These are phyloP conservation scores for Aspergillus flavus DNA, from an alignment of 2,329 filamentous ascomycete genomes.

Conservation along the genomic window DNA sequence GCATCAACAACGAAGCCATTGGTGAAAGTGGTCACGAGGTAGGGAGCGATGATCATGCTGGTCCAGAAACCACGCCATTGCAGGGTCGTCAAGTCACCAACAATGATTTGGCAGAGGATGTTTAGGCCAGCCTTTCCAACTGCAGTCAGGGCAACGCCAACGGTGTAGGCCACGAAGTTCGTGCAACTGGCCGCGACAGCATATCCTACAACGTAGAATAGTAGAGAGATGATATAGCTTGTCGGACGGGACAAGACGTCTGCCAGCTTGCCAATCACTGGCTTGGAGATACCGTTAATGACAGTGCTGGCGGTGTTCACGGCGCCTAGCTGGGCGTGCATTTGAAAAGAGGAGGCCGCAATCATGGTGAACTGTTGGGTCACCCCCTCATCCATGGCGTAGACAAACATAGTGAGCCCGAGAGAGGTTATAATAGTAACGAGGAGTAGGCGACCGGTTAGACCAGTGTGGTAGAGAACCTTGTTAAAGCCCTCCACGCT, in stretches of 20 bases:
- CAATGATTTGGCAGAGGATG: constrained; percentile 30
- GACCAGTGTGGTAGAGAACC: not conserved
- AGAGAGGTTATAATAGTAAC: not conserved
- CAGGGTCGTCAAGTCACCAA: constrained; percentile 31
- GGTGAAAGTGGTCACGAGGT: constrained; percentile 45
- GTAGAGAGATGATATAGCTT: not conserved
- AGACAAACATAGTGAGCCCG: not conserved
- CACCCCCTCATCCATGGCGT: not conserved
- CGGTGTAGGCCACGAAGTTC: constrained; percentile 25
- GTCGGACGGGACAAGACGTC: not conserved
- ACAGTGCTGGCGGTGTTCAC: not conserved
- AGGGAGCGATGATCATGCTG: constrained; percentile 28
- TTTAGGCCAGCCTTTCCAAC: constrained; percentile 33
- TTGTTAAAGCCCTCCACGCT: not conserved
- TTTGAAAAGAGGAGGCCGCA: not conserved
- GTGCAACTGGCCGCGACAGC: constrained; percentile 12
- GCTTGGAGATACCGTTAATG: not conserved
- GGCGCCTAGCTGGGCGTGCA: not conserved
- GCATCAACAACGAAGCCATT: constrained; percentile 48
- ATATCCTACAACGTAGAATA: not conserved
- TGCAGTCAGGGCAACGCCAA: constrained; percentile 30
- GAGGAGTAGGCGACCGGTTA: not conserved
- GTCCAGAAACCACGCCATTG: constrained; percentile 33
- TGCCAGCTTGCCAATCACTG: not conserved
- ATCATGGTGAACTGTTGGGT: not conserved